A percentile compares a stretch with the other conserved stretches of the same genome.
Evolutionary conservation across 2,329 filamentous ascomycete genomes (phyloP).

Genomic region (Pseudodiploospora longispora): DNA sequence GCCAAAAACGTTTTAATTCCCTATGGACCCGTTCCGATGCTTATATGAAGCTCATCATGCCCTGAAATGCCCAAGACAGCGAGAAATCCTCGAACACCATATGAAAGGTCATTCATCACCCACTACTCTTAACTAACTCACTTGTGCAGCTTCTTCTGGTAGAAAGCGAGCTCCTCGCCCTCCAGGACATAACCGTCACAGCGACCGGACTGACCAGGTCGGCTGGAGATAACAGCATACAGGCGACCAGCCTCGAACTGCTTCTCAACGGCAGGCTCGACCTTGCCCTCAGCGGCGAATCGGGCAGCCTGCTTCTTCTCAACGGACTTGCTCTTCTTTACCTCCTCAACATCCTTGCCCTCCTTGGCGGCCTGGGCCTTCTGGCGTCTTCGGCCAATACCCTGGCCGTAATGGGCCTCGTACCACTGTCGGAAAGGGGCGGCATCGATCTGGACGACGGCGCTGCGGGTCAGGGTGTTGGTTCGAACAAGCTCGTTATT

Average conservation of each 20-base stretch:
- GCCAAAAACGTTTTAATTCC: slow-evolving; percentile 28
- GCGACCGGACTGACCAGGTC: slow-evolving; percentile 95
- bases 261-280: slow-evolving; percentile 85
- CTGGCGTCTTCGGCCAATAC: slow-evolving; percentile 85
- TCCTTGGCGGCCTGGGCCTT: slow-evolving; percentile 57
- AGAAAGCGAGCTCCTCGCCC: slow-evolving; percentile 99
- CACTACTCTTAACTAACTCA: slow-evolving; percentile 43
- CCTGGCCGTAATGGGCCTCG: slow-evolving; percentile 96
- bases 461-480: slow-evolving; percentile 99
- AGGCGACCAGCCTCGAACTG: slow-evolving; percentile 99
- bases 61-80: slow-evolving; percentile 23
- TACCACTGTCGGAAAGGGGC: slow-evolving; percentile 99
- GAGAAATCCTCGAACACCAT: slow-evolving; percentile 32
- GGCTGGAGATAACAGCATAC: slow-evolving; percentile 84
- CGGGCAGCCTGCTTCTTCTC: slow-evolving; percentile 94
- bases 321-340: slow-evolving; percentile 91
- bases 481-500: slow-evolving; percentile 99
- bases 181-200: slow-evolving; percentile 96
- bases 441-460: slow-evolving; percentile 97
- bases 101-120: slow-evolving; percentile 19
- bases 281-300: slow-evolving; percentile 79
- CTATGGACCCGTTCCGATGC: slow-evolving; percentile 30
- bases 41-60: slow-evolving; percentile 28
- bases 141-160: slow-evolving; percentile 99
- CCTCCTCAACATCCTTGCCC: slow-evolving; percentile 57